Evolutionary conservation across 352 stramenopile genomes (phyloP), one percentile per base, ranked within the genome.

Genomic region (Phytopythium litorale): DNA sequence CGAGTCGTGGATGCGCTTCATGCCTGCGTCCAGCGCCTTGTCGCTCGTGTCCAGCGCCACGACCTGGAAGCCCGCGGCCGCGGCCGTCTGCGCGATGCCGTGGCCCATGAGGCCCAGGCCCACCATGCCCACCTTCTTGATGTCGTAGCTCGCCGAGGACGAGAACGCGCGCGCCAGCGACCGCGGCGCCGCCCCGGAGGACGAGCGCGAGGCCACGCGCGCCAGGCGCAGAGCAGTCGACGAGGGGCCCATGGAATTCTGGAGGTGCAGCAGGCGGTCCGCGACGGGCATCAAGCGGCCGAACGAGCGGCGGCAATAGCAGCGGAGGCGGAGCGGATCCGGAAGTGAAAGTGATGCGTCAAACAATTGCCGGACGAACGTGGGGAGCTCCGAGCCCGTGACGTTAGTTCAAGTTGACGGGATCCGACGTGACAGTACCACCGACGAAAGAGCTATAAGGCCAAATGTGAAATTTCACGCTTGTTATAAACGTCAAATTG

Each of bases 51-150:
- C 87, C 23, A 96, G 56, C 16, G 81, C 89, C 16, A 96, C 83
- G 19, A 97, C 89, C 50, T 96, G 62, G 63, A 92, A 97, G 33
- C 88, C 82, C 5, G 83, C 86, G 51, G 73, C 76, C 25, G 94
- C 92, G 16, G 91, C 88, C 8, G 93, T 94, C 82, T 99, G 97
- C 57, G 88, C 96, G 69, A 99, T 98, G 48, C 97, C 97, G 72
- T 99, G 97, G 54, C 91, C 97, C 96, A 99, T 99, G 61, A 99
- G 84, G 4, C 97, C 97, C 18, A 99, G 76, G 6, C 97, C 97
- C 35, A 99, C 87, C 68, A 98, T 97, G 28, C 95, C 97, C 35
- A 99, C 82, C 64, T 89, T 89, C 55, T 87, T 77, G 72, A 92
- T 89, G 62, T 87, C 76, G 4, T 68, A 52, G 55, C 79, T 67